Evolutionary conservation across 2,329 filamentous ascomycete species (phyloP), one percentile per base, ranked within the genome.

Genomic region (Epichloe glyceriae): DNA sequence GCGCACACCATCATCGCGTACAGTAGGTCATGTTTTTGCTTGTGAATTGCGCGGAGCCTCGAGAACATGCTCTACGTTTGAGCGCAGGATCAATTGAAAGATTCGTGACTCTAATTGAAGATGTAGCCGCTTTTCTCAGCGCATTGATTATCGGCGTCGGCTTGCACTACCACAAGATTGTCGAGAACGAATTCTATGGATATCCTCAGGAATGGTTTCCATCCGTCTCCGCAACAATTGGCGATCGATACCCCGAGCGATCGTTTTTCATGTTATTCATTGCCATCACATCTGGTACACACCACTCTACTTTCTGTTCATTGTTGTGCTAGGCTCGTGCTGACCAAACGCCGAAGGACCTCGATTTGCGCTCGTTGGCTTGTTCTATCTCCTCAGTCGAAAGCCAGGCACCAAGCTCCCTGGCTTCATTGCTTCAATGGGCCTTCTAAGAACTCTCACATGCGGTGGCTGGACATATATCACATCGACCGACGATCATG

Each of bases 381-480:
- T 98, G 20, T 97, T 87, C 85, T 98, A 96, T 64, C 75, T 95
- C 57, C 73, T 98, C 50, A 95, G 89, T 35, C 80, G 86, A 54
- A 82, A 80, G 59, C 83, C 86, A 3, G 84, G 85, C 62, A 79
- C 80, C 51, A 78, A 75, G 30, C 78, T 96, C 15, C 88, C 94
- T 17, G 89, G 88, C 64, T 83, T 93, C 55, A 77, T 97, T 54
- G 85, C 85, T 44, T 77, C 78, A 40, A 83, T 87, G 60, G 93
- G 93, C 51, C 58, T 96, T 49, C 84, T 97, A 62, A 82, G 93
- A 60, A 96, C 91, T 10, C 71, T 97, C 52, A 95, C 89, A 4
- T 98, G 93, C 63, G 93, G 91, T 60, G 93, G 93, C 53, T 98
- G 93, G 91, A 96, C 93, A 49, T 98, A 97, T 68, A 83, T 98